These are phyloP conservation scores for Mycena rebaudengoi DNA, from an alignment of 768 basidiomycete genomes.

Conservation along the genomic window DNA sequence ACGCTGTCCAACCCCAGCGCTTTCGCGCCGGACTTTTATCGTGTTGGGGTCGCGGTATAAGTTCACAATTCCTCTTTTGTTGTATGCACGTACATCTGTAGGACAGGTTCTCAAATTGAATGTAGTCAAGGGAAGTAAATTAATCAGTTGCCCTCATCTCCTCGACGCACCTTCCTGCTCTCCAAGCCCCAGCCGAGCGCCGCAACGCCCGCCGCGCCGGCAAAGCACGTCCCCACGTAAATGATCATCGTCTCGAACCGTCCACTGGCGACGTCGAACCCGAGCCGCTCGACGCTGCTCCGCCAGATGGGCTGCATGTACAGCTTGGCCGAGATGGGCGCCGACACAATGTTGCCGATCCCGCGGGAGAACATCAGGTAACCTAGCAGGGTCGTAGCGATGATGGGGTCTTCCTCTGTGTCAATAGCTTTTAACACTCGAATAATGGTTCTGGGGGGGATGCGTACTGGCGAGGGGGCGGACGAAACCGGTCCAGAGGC, in stretches of 20 bases:
- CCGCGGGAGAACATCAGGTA: slow-evolving; percentile 36
- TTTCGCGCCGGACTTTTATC: slow-evolving; percentile 52
- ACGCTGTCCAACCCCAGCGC: slow-evolving; percentile 53
- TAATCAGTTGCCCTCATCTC: too few species aligned
- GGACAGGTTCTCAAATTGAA: too few species aligned
- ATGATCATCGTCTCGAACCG: slow-evolving; percentile 34
- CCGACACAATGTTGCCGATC: slow-evolving; percentile 38
- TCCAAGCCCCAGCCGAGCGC: too few species aligned
- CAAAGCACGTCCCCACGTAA: too few species aligned
- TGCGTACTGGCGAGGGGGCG: slow-evolving; percentile 33
- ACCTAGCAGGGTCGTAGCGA: slow-evolving; percentile 33
- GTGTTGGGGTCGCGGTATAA: slow-evolving; percentile 47
- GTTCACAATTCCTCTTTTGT: neutral
- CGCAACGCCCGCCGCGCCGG: neutral
- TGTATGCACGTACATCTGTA: neutral
- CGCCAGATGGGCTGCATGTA: neutral
- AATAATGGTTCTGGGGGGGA: too few species aligned
- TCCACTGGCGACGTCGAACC: slow-evolving; percentile 36
- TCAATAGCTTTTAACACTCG: too few species aligned
- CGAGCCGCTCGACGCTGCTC: slow-evolving; percentile 8
- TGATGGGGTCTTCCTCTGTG: too few species aligned
- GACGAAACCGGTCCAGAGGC: slow-evolving; percentile 38
- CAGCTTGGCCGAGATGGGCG: slow-evolving; percentile 28
- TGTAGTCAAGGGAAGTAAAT: too few species aligned
- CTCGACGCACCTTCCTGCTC: too few species aligned